phyloP scores from a whole-genome alignment of 768 basidiomycete genomes.

The Flagelloscypha sp. region DNA sequence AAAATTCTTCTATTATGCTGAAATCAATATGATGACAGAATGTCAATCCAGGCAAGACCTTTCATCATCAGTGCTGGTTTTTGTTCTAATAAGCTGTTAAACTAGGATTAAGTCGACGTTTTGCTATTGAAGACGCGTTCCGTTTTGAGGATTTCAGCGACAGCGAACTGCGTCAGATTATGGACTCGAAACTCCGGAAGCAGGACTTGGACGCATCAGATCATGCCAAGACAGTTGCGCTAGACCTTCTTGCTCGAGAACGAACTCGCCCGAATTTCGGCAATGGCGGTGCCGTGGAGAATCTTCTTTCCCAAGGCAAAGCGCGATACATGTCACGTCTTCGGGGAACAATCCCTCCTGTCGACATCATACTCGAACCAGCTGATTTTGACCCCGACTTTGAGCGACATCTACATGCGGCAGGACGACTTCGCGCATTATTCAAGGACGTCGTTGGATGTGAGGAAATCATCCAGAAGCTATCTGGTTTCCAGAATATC shows the following conservation, averaged over 20 bases:
- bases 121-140: constrained; percentile 37
- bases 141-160: constrained; percentile 34
- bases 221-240: constrained; percentile 30
- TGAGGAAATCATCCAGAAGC: constrained; percentile 41
- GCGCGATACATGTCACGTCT: constrained; percentile 20
- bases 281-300: constrained; percentile 59
- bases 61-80: too few relatives aligned
- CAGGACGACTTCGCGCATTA: constrained; percentile 41
- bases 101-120: constrained; percentile 32
- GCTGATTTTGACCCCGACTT: constrained; percentile 61
- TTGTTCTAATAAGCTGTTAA: too few relatives aligned
- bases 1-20: neutral
- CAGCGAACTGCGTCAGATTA: constrained; percentile 26
- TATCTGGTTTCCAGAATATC: constrained; percentile 45
- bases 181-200: constrained; percentile 28
- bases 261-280: constrained; percentile 54
- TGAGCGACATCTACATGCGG: constrained; percentile 39
- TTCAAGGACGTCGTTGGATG: constrained; percentile 60
- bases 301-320: constrained; percentile 46
- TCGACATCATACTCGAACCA: constrained; percentile 22
- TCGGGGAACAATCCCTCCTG: neutral
- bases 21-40: constrained; percentile 19
- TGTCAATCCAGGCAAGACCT: constrained; percentile 38
- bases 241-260: constrained; percentile 17
- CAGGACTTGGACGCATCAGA: constrained; percentile 32